These are phyloP conservation scores for Candida nitratophila DNA, from an alignment of 805 yeast genomes.

Conservation along the genomic window DNA sequence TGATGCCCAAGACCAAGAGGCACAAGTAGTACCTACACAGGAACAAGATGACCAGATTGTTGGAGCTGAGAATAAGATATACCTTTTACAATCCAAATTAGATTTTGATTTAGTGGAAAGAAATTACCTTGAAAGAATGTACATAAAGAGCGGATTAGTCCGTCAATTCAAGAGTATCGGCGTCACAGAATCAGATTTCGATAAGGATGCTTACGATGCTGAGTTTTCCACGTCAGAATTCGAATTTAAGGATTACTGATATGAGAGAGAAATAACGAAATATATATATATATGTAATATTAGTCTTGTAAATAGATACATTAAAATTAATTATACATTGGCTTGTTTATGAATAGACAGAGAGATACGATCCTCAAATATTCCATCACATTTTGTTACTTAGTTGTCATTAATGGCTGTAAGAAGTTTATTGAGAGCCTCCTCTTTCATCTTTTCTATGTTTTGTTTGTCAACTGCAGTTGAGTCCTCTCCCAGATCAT, in stretches of 20 bases:
- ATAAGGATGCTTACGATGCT: slow-evolving; percentile 4
- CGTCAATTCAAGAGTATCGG: slow-evolving; percentile 16
- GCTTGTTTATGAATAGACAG: no score
- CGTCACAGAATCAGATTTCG: slow-evolving; percentile 12
- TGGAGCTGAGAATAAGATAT: slow-evolving; percentile 5
- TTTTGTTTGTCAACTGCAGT: not conserved
- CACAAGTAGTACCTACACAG: not conserved
- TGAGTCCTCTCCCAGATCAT: not conserved
- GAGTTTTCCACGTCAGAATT: not conserved
- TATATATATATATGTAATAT: not conserved
- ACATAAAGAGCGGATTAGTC: slow-evolving; percentile 20
- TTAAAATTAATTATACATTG: not conserved
- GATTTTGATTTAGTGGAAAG: slow-evolving; percentile 24
- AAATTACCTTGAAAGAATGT: slow-evolving; percentile 22
- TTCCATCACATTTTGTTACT: no score
- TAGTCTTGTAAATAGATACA: not conserved
- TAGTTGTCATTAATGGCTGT: not conserved
- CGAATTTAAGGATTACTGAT: not conserved
- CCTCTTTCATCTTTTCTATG: not conserved
- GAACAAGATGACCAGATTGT: no score
- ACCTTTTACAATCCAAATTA: slow-evolving; percentile 12
- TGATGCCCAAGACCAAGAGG: not conserved
- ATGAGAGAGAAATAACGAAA: not conserved
- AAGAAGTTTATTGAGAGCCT: not conserved
- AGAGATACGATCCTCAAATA: no score